These are phyloP conservation scores for Aspergillus puulaauensis DNA, from an alignment of 2,329 filamentous ascomycete species.

Conservation along the genomic window DNA sequence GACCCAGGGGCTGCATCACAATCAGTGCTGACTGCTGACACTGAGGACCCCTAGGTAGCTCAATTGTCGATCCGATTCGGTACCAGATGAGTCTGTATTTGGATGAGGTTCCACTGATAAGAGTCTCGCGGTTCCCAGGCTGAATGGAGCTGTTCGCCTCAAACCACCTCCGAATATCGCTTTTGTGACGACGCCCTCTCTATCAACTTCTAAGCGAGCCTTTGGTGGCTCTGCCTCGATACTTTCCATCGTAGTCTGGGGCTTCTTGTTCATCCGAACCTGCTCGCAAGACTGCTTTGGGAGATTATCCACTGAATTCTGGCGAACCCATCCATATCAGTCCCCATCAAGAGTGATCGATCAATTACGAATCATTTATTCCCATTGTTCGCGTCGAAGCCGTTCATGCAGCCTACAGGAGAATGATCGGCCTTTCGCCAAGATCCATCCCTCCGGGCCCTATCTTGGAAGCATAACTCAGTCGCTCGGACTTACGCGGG, in stretches of 20 bases:
- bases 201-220: neutral
- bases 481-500: neutral
- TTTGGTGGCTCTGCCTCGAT: neutral
- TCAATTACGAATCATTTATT: neutral
- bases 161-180: conserved; percentile 6
- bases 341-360: neutral
- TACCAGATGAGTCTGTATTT: neutral
- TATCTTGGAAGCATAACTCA: neutral
- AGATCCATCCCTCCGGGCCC: conserved; percentile 1
- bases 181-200: neutral
- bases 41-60: neutral
- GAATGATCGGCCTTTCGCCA: conserved; percentile 7
- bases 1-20: neutral
- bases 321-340: neutral
- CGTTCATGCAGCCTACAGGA: conserved; percentile 10
- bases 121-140: conserved; percentile 6
- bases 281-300: neutral
- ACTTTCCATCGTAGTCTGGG: neutral
- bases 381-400: neutral
- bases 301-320: conserved; percentile 1
- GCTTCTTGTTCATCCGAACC: neutral
- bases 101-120: conserved; percentile 10
- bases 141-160: neutral
- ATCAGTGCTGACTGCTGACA: neutral
- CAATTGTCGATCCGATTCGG: conserved; percentile 4